These are phyloP conservation scores for Acrocalymma vagum DNA, from an alignment of 2,329 filamentous ascomycete species.

Conservation along the genomic window DNA sequence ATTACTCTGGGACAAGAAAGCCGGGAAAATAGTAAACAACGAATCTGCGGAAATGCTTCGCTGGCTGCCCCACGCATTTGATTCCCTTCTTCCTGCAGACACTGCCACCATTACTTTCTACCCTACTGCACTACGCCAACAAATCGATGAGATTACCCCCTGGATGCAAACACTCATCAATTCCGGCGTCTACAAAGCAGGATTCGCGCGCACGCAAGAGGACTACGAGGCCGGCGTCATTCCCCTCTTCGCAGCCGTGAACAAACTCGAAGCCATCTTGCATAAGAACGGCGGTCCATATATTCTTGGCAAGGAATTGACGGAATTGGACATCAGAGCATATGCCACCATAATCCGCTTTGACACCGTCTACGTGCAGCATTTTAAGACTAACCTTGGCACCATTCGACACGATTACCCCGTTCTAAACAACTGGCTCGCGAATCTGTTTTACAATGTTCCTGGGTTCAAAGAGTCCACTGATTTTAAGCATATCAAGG, in stretches of 20 bases:
- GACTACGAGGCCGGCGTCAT: constrained; percentile 64
- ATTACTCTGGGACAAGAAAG: constrained; percentile 68
- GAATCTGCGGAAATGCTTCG: constrained; percentile 67
- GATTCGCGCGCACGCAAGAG: constrained; percentile 65
- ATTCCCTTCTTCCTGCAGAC: constrained; percentile 55
- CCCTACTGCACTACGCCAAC: constrained; percentile 54
- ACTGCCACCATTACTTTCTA: constrained; percentile 61
- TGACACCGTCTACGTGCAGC: constrained; percentile 69
- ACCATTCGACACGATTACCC: constrained; percentile 69
- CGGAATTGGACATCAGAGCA: constrained; percentile 66
- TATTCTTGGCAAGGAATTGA: constrained; percentile 63
- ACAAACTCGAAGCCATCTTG: constrained; percentile 63
- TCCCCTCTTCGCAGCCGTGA: constrained; percentile 66
- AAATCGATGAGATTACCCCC: constrained; percentile 62
- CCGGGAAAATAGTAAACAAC: constrained; percentile 66
- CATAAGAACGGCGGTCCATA: constrained; percentile 61
- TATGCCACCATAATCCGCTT: constrained; percentile 68
- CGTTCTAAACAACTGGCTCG: constrained; percentile 68
- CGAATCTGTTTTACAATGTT: constrained; percentile 66
- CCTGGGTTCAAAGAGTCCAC: constrained; percentile 66
- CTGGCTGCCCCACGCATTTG: constrained; percentile 66
- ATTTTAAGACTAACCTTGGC: constrained; percentile 73
- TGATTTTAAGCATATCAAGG: constrained; percentile 73
- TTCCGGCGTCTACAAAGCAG: constrained; percentile 68
- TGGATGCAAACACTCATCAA: constrained; percentile 68